Evolutionary conservation across 73 alveolate genomes (phyloP).

Genomic region (Paramecium sexaurelia): DNA sequence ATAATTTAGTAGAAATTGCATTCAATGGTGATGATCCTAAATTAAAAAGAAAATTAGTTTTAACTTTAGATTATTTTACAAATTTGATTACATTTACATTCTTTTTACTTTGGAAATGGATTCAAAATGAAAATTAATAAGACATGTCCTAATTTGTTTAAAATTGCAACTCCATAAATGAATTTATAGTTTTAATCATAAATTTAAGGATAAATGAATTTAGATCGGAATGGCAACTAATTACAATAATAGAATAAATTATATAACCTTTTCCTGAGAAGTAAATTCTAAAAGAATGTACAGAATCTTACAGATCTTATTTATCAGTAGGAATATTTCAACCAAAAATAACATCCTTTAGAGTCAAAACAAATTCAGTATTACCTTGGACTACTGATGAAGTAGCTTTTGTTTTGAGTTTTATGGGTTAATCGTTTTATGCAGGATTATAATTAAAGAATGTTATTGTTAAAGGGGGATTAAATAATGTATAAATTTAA

Average conservation of each 20-base stretch:
- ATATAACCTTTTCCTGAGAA: constrained; percentile 20
- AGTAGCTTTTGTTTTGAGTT: background rate
- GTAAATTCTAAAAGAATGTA: background rate
- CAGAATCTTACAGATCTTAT: background rate
- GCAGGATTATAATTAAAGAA: constrained; percentile 11
- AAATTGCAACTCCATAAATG: background rate
- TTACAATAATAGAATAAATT: background rate
- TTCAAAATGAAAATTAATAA: constrained; percentile 9
- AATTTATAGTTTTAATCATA: background rate
- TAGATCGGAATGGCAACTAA: background rate
- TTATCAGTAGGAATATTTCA: background rate
- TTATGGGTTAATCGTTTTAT: background rate
- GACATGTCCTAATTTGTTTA: constrained; percentile 12
- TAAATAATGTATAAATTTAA: constrained; percentile 3
- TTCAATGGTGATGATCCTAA: background rate
- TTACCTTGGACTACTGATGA: constrained; percentile 32
- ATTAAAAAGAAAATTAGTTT: background rate
- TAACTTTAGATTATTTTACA: background rate
- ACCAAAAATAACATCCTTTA: background rate
- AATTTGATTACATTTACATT: constrained; percentile 8
- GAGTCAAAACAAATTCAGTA: background rate
- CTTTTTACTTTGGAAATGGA: constrained; percentile 44
- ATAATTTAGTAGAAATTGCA: background rate
- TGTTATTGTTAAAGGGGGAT: background rate
- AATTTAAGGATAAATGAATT: constrained; percentile 15